phyloP scores from a whole-genome alignment of 2,329 filamentous ascomycete genomes.

The Ophiosphaerella narmari region DNA sequence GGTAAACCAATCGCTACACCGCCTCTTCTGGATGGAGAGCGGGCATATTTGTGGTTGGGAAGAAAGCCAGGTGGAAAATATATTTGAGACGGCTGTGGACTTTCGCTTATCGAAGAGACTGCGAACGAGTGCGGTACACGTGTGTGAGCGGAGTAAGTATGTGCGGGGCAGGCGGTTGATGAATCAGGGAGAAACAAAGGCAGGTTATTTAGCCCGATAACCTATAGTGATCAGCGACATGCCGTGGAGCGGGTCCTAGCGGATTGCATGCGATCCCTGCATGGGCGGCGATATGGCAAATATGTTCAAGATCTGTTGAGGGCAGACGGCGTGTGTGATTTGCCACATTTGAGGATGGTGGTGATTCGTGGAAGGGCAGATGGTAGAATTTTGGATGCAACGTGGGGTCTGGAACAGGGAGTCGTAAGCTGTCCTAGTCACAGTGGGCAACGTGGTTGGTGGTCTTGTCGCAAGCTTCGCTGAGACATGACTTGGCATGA shows the following conservation, averaged over 20 bases:
- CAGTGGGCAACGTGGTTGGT: background rate
- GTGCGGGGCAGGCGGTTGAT: too few species aligned
- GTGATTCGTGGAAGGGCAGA: background rate
- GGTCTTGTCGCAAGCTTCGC: conserved; percentile 6
- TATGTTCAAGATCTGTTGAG: background rate
- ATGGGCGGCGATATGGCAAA: background rate
- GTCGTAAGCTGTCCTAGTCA: conserved; percentile 5
- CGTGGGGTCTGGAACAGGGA: conserved; percentile 4
- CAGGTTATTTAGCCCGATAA: background rate
- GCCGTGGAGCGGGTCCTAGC: background rate
- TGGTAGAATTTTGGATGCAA: background rate
- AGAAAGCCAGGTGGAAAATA: too few species aligned
- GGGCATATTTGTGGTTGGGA: too few species aligned
- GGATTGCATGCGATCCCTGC: background rate
- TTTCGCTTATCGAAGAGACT: too few species aligned
- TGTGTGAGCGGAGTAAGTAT: too few species aligned
- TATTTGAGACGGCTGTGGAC: too few species aligned
- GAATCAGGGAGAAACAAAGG: too few species aligned
- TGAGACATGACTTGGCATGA: conserved; percentile 2
- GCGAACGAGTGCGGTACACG: too few species aligned
- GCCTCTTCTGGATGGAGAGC: too few species aligned
- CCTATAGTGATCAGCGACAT: background rate
- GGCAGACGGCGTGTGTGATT: background rate
- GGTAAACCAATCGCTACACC: too few species aligned
- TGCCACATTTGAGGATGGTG: background rate